phyloP scores from a whole-genome alignment of 495 filamentous ascomycete genomes.

The Alectoria sarmentosa region DNA sequence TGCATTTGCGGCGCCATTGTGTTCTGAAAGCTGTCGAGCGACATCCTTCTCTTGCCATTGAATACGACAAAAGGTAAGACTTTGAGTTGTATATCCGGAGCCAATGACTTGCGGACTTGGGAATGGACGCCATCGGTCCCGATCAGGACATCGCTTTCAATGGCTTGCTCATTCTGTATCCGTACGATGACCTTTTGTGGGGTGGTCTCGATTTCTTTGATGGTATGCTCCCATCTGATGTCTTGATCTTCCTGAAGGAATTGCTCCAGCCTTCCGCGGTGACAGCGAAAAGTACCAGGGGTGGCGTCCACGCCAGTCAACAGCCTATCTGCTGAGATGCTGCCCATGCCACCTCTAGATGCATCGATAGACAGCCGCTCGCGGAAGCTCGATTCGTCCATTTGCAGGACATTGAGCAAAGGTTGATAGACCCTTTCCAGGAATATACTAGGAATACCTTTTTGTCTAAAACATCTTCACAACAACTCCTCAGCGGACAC shows the following conservation, averaged over 20 bases:
- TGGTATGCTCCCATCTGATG: constrained; percentile 30
- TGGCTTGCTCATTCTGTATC: constrained; percentile 22
- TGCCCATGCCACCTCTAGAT: constrained; percentile 22
- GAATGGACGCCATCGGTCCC: constrained; percentile 38
- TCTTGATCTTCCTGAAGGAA: constrained; percentile 33
- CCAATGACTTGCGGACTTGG: constrained; percentile 26
- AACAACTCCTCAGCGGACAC: too few relatives aligned
- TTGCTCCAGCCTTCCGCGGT: constrained; percentile 30
- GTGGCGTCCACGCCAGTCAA: background rate
- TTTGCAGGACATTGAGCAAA: constrained; percentile 30
- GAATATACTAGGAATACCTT: constrained; percentile 27
- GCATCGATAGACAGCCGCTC: constrained; percentile 29
- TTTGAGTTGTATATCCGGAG: constrained; percentile 24
- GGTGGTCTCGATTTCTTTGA: constrained; percentile 20
- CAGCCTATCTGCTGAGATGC: constrained; percentile 30
- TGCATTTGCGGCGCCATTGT: constrained; percentile 21
- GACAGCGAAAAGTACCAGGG: constrained; percentile 28
- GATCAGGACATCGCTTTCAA: constrained; percentile 27
- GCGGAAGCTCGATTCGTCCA: constrained; percentile 32
- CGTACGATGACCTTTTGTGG: constrained; percentile 6
- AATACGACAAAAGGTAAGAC: constrained; percentile 37
- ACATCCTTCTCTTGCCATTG: constrained; percentile 33
- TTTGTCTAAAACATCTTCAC: constrained; percentile 30
- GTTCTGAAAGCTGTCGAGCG: constrained; percentile 20
- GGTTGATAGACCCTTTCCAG: constrained; percentile 25